phyloP scores from a whole-genome alignment of 176 grass and related monocot genomes.

The Elymus sibiricus region DNA sequence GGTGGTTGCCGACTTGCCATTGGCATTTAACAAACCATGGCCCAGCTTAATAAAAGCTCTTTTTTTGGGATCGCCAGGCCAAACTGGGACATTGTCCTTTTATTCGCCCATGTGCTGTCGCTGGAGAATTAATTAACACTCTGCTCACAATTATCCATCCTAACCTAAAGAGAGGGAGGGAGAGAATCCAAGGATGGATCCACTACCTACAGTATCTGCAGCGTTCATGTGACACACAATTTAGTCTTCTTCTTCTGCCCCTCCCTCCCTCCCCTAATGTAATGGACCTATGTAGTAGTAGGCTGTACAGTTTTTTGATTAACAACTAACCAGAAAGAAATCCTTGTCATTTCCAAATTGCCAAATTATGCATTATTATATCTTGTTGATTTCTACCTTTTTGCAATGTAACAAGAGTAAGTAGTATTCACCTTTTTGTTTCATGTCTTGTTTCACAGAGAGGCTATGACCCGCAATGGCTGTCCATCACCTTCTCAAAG shows the following conservation, averaged over 20 bases:
- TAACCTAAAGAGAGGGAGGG: no score
- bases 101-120: slow-evolving; percentile 30
- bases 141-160: slow-evolving; percentile 21
- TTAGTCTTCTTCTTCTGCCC: background rate
- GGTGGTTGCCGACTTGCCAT: slow-evolving; percentile 32
- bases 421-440: no score
- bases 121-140: slow-evolving; percentile 31
- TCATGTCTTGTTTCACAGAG: slow-evolving; percentile 69
- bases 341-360: background rate
- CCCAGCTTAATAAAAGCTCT: slow-evolving; percentile 31
- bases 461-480: slow-evolving; percentile 85
- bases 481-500: slow-evolving; percentile 97
- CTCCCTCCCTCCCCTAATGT: no score
- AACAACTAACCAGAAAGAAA: background rate
- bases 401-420: no score
- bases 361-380: background rate
- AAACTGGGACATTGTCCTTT: slow-evolving; percentile 41
- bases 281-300: no score
- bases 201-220: slow-evolving; percentile 16
- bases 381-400: background rate
- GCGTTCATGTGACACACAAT: slow-evolving; percentile 24
- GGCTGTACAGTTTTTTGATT: no score
- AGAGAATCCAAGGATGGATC: slow-evolving; percentile 37
- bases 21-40: slow-evolving; percentile 43
- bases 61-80: no score